These are phyloP conservation scores for Litchi chinensis DNA, from an alignment of 345 rosid species.

Conservation along the genomic window DNA sequence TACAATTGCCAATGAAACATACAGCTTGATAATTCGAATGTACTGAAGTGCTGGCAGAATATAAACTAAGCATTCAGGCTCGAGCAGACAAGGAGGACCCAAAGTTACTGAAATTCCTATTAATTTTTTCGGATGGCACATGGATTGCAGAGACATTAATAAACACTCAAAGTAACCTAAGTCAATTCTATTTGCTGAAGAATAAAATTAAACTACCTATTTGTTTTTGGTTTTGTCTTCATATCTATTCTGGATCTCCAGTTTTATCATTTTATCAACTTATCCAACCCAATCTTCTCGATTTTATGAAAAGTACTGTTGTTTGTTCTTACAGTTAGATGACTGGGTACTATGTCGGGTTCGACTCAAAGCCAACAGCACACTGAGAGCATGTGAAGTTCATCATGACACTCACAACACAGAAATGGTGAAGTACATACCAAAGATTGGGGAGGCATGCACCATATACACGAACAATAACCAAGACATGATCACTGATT, in stretches of 20 bases:
- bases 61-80: too few species aligned
- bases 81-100: too few species aligned
- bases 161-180: too few species aligned
- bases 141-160: too few species aligned
- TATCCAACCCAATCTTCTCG: background rate
- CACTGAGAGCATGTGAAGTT: slow-evolving; percentile 20
- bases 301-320: background rate
- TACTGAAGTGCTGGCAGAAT: too few species aligned
- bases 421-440: slow-evolving; percentile 14
- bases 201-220: too few species aligned
- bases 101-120: too few species aligned
- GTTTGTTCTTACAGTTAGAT: slow-evolving; percentile 42
- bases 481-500: slow-evolving; percentile 33
- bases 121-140: too few species aligned
- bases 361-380: slow-evolving; percentile 28
- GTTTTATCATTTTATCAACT: background rate
- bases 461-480: slow-evolving; percentile 16
- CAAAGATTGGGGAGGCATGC: slow-evolving; percentile 17
- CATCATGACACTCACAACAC: slow-evolving; percentile 18
- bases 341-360: slow-evolving; percentile 62
- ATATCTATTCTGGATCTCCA: background rate
- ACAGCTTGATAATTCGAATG: too few species aligned
- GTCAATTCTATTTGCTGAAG: too few species aligned
- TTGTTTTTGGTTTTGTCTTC: background rate
- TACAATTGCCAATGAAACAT: too few species aligned